Percentiles rank a stretch among this genome's conserved stretches.
phyloP scores from a whole-genome alignment of 495 filamentous ascomycete genomes.

The Saxispiralis lemnorum region DNA sequence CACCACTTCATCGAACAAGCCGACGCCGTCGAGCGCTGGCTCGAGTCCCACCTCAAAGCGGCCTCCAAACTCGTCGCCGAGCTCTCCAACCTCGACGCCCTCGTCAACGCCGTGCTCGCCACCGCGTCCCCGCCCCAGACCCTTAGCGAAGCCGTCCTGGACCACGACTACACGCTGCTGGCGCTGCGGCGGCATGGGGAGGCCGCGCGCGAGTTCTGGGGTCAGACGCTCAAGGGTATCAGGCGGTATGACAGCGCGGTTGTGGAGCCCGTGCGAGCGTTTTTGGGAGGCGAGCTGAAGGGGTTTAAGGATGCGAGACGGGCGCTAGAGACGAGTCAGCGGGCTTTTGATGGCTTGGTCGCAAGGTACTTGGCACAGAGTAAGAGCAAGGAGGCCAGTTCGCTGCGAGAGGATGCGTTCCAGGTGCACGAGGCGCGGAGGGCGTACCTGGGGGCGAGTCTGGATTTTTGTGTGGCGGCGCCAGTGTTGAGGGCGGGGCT shows the following conservation, averaged over 20 bases:
- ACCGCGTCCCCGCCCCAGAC: constrained; percentile 52
- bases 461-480: constrained; percentile 80
- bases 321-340: constrained; percentile 60
- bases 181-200: constrained; percentile 74
- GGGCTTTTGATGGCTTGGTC: constrained; percentile 60
- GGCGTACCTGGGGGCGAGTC: constrained; percentile 72
- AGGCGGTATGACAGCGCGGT: constrained; percentile 59
- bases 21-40: constrained; percentile 82
- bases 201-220: constrained; percentile 72
- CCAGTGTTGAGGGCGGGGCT: constrained; percentile 65
- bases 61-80: constrained; percentile 64
- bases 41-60: constrained; percentile 66
- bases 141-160: constrained; percentile 62
- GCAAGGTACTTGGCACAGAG: constrained; percentile 65
- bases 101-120: constrained; percentile 54
- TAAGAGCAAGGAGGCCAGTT: constrained; percentile 83
- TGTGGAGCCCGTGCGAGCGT: constrained; percentile 62
- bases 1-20: constrained; percentile 83
- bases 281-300: constrained; percentile 55
- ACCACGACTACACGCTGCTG: constrained; percentile 84
- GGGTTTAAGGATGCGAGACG: constrained; percentile 60
- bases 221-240: constrained; percentile 46
- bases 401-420: constrained; percentile 86
- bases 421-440: constrained; percentile 87
- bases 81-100: constrained; percentile 46